A percentile compares a stretch with the other conserved stretches of the same genome.
Conservation (phyloP, 495 filamentous ascomycete species). For the Pyronema domesticum region DNA sequence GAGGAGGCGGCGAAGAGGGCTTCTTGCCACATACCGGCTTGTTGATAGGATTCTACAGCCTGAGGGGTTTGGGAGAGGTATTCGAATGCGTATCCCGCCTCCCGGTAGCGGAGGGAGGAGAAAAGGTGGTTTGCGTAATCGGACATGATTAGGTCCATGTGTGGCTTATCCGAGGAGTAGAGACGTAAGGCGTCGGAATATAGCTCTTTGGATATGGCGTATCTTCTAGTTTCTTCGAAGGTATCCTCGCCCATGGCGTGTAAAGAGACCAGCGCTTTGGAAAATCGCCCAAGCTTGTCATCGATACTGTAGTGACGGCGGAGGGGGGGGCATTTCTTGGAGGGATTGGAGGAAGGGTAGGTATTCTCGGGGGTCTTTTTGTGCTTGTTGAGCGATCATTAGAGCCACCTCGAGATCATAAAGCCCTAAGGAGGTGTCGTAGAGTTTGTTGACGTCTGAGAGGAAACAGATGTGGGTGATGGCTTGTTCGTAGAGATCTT, state of each 20-base stretch:
- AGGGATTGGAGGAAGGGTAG: constrained; percentile 80
- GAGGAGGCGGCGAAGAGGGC: constrained; percentile 59
- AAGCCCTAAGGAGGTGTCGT: constrained; percentile 72
- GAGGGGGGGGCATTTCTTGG: constrained; percentile 47
- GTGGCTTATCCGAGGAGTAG: constrained; percentile 61
- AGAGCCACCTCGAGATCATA: constrained; percentile 83
- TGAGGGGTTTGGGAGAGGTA: constrained; percentile 52
- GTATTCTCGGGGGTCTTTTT: constrained; percentile 90
- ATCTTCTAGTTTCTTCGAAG: constrained; percentile 59
- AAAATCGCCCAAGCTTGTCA: constrained; percentile 55
- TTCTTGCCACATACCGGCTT: constrained; percentile 78
- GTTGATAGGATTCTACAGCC: constrained; percentile 62
- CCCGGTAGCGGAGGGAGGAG: constrained; percentile 53
- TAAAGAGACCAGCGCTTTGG: constrained; percentile 63
- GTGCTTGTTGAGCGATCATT: constrained; percentile 83
- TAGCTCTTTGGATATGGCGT: constrained; percentile 59
- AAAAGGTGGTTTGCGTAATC: constrained; percentile 67
- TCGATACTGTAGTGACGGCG: constrained; percentile 72
- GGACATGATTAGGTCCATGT: constrained; percentile 26
- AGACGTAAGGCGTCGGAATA: constrained; percentile 59
- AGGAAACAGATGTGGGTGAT: constrained; percentile 95
- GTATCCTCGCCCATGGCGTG: constrained; percentile 38
- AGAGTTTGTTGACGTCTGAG: constrained; percentile 81
- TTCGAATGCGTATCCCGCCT: constrained; percentile 79
- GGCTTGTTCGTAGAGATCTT: constrained; percentile 40